Base-by-base conservation (phyloP, 768 basidiomycete species). In the Tricholoma matsutake region DNA sequence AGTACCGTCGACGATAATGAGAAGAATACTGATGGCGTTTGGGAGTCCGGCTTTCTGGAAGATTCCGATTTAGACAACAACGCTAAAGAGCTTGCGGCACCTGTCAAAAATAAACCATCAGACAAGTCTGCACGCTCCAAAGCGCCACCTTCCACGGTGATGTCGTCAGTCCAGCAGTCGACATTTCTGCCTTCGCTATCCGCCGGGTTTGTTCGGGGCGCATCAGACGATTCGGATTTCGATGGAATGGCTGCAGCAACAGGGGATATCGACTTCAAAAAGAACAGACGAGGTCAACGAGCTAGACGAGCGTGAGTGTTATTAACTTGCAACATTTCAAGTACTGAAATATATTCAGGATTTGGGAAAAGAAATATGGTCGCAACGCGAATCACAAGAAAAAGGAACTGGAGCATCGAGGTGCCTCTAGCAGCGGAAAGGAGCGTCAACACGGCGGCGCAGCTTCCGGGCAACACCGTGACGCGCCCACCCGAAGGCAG, bases 291-390 rank as follows among this genome's bases (percentile, higher is more conserved):
- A 39, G 97, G 96, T 31, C 97, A 99, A 72, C 77, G 95, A 54
- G 96, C 96, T n/a, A 81, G 97, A 61, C 81, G 89, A 76, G 92
- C 91, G 97, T 97, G 73, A 83, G 96, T 88, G 13, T 59, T 51
- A 29, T 55, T 5, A 29, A 39, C 22, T 55, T 25, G 51, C 43
- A 20, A 16, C 49, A 13, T 54, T 22, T 39, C 8, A 57, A 64
- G n/a, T 22, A 57, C 54, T 59, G 25, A 54, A 54, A 58, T 52
- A 18, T 31, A 41, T 55, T 43, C 67, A 98, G 96, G 2, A 97
- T 98, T 65, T 98, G 96, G 96, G 96, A 98, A 76, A 96, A 94
- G 77, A 98, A 95, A 73, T 98, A 86, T 67, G 96, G 96, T 53
- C 83, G 80, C 62, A 85, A 87, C 62, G 96, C 96, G 22, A 97